A percentile compares a stretch with the other conserved stretches of the same genome.
These are phyloP conservation scores for Mycogone perniciosa DNA, from an alignment of 2,329 filamentous ascomycete species.

Conservation along the genomic window DNA sequence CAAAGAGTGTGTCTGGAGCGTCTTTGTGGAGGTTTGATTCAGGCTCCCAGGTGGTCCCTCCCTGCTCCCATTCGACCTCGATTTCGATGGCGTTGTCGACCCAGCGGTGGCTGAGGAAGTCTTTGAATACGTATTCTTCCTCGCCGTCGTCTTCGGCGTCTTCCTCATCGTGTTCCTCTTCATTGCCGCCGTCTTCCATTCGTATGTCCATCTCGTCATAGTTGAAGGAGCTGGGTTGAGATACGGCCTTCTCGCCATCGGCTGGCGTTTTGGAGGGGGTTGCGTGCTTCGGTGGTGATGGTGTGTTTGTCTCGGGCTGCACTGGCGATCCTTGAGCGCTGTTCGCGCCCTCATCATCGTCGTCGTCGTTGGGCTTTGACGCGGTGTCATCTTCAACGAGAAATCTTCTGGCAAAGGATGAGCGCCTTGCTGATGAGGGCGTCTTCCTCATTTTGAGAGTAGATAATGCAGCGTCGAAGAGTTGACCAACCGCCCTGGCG, in stretches of 20 bases:
- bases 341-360: not conserved
- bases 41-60: slow-evolving; percentile 28
- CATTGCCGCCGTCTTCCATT: not conserved
- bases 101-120: slow-evolving; percentile 26
- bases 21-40: slow-evolving; percentile 30
- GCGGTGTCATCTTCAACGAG: not conserved
- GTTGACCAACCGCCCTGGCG: too few relatives aligned
- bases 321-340: not conserved
- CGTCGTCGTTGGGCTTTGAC: not conserved
- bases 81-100: slow-evolving; percentile 23
- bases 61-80: slow-evolving; percentile 26
- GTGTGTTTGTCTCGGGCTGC: not conserved
- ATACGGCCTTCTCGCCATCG: not conserved
- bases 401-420: not conserved
- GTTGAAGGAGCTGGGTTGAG: not conserved
- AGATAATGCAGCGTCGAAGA: too few relatives aligned
- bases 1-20: slow-evolving; percentile 24
- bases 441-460: not conserved
- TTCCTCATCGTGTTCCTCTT: not conserved
- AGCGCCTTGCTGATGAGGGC: not conserved
- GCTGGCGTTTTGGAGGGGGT: not conserved
- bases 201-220: not conserved
- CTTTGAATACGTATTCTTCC: slow-evolving; percentile 17
- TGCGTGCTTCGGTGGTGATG: not conserved
- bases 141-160: not conserved